Base-by-base conservation (phyloP, 768 basidiomycete genomes). In the Phaeolepiota aurea region DNA sequence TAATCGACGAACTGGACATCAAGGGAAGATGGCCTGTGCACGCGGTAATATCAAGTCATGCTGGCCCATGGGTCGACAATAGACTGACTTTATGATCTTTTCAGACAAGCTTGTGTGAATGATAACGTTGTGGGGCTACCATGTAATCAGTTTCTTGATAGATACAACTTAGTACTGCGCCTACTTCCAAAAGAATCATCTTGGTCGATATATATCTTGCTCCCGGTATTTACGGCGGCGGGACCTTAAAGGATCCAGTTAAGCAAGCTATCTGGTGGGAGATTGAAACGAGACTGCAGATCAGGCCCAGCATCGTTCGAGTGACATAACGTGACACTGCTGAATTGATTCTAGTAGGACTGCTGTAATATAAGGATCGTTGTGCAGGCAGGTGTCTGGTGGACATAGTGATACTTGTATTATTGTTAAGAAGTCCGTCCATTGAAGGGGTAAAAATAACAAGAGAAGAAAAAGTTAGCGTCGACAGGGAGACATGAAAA, bases 1-100 rank as follows among this genome's bases (percentile, higher is more conserved):
- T 91, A 99, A 65, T 99, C 96, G 40, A 98, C 96, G 52, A 99
- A 99, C 43, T 88, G 78, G 42, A 98, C 85, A 66, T 99, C 96
- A 45, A 97, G 71, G 20, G 86, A 80, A 4, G 86, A 79, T 11
- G 94, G 91, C 59, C 93, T 99, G 57, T 20, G 35, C 20, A 40
- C 16, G 18, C 19, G 45, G 41, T 20, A 37, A n/a, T n/a, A n/a
- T n/a, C n/a, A n/a, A 39, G 14, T 44, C 22, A 47, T 25, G 45
- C 53, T 34, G 56, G 48, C 36, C n/a, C 32, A 12, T 31, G 12
- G 35, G 41, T 18, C 32, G 20, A 38, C 19, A 14, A 3, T 38
- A 13, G 3, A 46, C 50, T 51, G 56, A 93, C 94, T 91, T 94
- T 49, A 66, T 63, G 44, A 84, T 74, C 63, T 94, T 92, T 52